These are phyloP conservation scores for Xylaria sp. DNA, from an alignment of 2,329 filamentous ascomycete genomes.

Conservation along the genomic window DNA sequence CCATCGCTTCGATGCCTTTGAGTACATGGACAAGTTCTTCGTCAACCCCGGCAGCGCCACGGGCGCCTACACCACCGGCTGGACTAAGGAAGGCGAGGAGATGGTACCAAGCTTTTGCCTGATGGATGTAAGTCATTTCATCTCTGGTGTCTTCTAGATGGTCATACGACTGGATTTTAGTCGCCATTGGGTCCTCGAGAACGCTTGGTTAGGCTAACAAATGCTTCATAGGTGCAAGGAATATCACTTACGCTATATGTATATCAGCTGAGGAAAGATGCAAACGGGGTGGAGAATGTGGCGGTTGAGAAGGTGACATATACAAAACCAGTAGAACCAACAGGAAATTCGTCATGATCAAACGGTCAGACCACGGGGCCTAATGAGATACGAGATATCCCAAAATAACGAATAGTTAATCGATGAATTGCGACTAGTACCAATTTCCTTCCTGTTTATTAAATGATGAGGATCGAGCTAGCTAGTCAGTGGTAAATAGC, in stretches of 20 bases:
- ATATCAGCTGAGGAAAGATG: constrained; percentile 84
- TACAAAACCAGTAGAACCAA: constrained; percentile 76
- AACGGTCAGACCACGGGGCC: constrained; percentile 30
- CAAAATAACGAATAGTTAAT: constrained; percentile 29
- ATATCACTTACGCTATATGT: constrained; percentile 96
- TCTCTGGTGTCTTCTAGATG: not conserved
- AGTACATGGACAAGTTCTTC: constrained; percentile 80
- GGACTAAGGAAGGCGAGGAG: constrained; percentile 71
- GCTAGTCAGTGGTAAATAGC: too few species aligned
- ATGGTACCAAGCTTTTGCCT: constrained; percentile 92
- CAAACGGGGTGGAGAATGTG: constrained; percentile 79
- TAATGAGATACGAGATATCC: constrained; percentile 37
- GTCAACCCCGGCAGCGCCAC: constrained; percentile 75
- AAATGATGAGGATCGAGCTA: too few species aligned
- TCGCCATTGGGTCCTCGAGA: not conserved
- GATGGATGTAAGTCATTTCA: constrained; percentile 85
- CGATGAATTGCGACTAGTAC: constrained; percentile 21
- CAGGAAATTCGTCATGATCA: constrained; percentile 59
- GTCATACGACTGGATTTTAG: not conserved
- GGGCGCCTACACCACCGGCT: constrained; percentile 69
- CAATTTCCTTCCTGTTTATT: too few species aligned
- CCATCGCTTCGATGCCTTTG: constrained; percentile 75
- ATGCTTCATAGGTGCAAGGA: constrained; percentile 78
- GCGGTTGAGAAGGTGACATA: constrained; percentile 88
- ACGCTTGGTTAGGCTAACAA: not conserved